A percentile compares a stretch with the other conserved stretches of the same genome.
These are phyloP conservation scores for Colletotrichum liaoningense DNA, from an alignment of 2,329 filamentous ascomycete species.

Conservation along the genomic window DNA sequence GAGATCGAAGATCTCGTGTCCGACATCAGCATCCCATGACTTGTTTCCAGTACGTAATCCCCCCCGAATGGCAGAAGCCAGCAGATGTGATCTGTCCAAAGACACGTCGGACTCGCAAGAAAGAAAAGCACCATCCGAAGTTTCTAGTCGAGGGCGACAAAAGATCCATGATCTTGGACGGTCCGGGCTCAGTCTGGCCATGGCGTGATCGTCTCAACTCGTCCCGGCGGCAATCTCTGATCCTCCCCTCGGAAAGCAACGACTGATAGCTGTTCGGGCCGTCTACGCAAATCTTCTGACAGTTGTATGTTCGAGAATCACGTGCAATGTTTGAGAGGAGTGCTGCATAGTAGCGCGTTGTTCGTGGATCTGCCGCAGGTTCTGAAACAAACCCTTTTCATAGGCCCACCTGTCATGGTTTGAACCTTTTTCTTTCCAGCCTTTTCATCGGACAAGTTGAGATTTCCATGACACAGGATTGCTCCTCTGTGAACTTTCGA, in stretches of 20 bases:
- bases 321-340: neutral
- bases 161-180: neutral
- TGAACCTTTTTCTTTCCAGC: constrained; percentile 5
- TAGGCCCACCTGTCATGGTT: constrained; percentile 29
- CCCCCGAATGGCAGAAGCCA: neutral
- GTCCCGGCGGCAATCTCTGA: neutral
- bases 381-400: constrained; percentile 33
- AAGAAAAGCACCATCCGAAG: constrained; percentile 11
- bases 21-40: neutral
- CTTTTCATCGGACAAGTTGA: constrained; percentile 18
- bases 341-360: neutral
- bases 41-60: neutral
- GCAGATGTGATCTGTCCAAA: neutral
- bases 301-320: neutral
- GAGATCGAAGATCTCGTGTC: neutral
- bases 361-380: constrained; percentile 25
- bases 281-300: neutral
- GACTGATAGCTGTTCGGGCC: neutral
- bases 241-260: constrained; percentile 11
- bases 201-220: constrained; percentile 33
- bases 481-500: constrained; percentile 12
- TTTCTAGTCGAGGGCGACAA: neutral
- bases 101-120: neutral
- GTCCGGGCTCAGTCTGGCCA: neutral
- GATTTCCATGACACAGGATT: neutral